Evolutionary conservation across 2,329 filamentous ascomycete species (phyloP).

Genomic region (Cladophialophora psammophila): DNA sequence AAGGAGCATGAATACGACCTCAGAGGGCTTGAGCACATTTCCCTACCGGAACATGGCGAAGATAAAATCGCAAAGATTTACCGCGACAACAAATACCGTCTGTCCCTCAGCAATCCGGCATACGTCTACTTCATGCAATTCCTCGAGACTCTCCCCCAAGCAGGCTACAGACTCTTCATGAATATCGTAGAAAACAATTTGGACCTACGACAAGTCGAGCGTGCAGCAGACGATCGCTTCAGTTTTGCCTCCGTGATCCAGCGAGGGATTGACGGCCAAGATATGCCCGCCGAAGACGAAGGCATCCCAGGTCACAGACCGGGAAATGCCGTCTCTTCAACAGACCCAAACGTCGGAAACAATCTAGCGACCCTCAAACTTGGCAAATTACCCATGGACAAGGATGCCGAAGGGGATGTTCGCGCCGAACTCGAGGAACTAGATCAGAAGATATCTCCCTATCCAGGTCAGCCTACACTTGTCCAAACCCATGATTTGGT

Average conservation of each 20-base stretch:
- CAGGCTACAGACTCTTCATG: slow-evolving; percentile 79
- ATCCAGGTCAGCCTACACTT: slow-evolving; percentile 73
- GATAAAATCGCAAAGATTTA: slow-evolving; percentile 83
- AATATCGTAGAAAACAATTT: slow-evolving; percentile 71
- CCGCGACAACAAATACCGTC: slow-evolving; percentile 82
- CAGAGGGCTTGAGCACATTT: slow-evolving; percentile 74
- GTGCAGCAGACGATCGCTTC: slow-evolving; percentile 63
- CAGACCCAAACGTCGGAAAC: slow-evolving; percentile 63
- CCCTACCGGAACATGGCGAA: slow-evolving; percentile 77
- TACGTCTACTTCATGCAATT: slow-evolving; percentile 86
- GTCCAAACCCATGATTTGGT: slow-evolving; percentile 87
- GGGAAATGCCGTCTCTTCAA: slow-evolving; percentile 67
- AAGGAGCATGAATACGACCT: slow-evolving; percentile 82
- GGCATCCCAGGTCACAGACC: slow-evolving; percentile 73
- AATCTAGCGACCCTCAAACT: slow-evolving; percentile 72
- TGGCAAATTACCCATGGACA: slow-evolving; percentile 82
- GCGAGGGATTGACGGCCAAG: slow-evolving; percentile 60
- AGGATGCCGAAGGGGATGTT: slow-evolving; percentile 82
- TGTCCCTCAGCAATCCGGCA: slow-evolving; percentile 86
- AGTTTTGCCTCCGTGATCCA: slow-evolving; percentile 68
- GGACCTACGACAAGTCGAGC: slow-evolving; percentile 66
- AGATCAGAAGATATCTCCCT: slow-evolving; percentile 77
- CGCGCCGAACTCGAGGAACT: slow-evolving; percentile 86
- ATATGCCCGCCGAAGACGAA: slow-evolving; percentile 71
- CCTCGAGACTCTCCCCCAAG: slow-evolving; percentile 82